Percentiles rank a stretch among this genome's conserved stretches.
These are phyloP conservation scores for Trametes punicea DNA, from an alignment of 768 basidiomycete genomes.

Conservation along the genomic window DNA sequence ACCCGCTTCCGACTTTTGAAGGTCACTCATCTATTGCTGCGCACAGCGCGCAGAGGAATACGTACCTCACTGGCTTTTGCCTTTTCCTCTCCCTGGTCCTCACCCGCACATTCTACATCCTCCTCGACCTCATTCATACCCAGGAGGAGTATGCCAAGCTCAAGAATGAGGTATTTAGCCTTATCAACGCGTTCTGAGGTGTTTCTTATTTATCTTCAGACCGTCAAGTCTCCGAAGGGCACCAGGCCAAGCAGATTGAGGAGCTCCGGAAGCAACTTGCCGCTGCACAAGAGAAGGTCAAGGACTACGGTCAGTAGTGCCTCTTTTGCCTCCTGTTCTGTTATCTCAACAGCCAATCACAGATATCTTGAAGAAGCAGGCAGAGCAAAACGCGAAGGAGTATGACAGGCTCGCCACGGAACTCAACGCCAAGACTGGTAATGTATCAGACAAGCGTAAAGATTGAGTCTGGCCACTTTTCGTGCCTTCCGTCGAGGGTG, in stretches of 20 bases:
- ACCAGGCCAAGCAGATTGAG: constrained; percentile 54
- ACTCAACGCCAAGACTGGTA: constrained; percentile 68
- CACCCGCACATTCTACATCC: constrained; percentile 88
- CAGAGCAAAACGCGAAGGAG: constrained; percentile 70
- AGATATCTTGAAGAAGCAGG: constrained; percentile 85
- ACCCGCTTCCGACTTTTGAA: too few species aligned
- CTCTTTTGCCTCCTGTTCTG: not conserved
- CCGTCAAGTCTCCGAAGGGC: constrained; percentile 33
- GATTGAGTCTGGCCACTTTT: too few species aligned
- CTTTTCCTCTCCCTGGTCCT: constrained; percentile 95
- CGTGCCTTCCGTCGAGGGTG: too few species aligned
- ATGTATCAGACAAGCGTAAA: constrained; percentile 56
- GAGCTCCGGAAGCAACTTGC: constrained; percentile 68
- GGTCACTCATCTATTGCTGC: not conserved
- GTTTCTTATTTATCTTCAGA: constrained; percentile 17
- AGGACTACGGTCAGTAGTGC: constrained; percentile 43
- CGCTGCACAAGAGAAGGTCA: constrained; percentile 50
- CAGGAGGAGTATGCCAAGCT: constrained; percentile 86
- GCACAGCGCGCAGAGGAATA: constrained; percentile 78
- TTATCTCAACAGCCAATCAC: not conserved
- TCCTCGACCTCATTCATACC: constrained; percentile 84
- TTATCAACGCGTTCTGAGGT: not conserved
- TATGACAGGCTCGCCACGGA: constrained; percentile 80
- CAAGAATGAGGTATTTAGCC: constrained; percentile 48
- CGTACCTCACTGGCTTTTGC: constrained; percentile 90